These are phyloP conservation scores for Nemophila menziesii DNA, from an alignment of 257 asterid genomes.

Conservation along the genomic window DNA sequence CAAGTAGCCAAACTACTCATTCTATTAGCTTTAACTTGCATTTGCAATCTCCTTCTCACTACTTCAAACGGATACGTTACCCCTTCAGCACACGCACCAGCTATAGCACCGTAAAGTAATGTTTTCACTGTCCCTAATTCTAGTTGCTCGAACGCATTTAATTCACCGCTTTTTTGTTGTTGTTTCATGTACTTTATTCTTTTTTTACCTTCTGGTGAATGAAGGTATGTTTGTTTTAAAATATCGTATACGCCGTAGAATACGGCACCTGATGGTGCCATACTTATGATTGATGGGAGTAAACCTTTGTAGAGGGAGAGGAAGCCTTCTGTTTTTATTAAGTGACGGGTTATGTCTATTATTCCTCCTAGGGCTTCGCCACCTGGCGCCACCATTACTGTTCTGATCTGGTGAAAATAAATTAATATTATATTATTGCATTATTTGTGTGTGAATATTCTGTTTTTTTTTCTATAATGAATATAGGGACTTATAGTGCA, in stretches of 20 bases:
- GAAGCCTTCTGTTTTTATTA: conserved; percentile 86
- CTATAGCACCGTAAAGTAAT: conserved; percentile 76
- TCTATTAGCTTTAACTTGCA: conserved; percentile 73
- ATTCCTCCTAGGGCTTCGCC: conserved; percentile 95
- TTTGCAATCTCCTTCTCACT: conserved; percentile 91
- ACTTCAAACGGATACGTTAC: conserved; percentile 98
- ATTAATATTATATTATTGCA: too few relatives aligned
- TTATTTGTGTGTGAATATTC: too few relatives aligned
- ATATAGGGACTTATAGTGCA: too few relatives aligned
- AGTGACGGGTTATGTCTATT: conserved; percentile 61
- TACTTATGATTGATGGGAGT: conserved; percentile 82
- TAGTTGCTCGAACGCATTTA: conserved; percentile 77
- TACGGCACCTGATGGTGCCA: conserved; percentile 99
- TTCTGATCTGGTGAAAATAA: conserved; percentile 94
- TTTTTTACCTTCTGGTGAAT: conserved; percentile 61
- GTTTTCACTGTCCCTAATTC: conserved; percentile 85
- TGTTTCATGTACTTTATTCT: conserved; percentile 63
- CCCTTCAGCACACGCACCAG: conserved; percentile 95
- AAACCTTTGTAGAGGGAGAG: conserved; percentile 89
- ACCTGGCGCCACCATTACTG: conserved; percentile 97
- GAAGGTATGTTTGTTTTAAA: conserved; percentile 69
- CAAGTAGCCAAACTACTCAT: conserved; percentile 75
- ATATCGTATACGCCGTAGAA: conserved; percentile 92
- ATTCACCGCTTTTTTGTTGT: conserved; percentile 48
- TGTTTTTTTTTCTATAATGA: too few relatives aligned